These are phyloP conservation scores for Davidsoniella virescens DNA, from an alignment of 2,329 filamentous ascomycete species.

Conservation along the genomic window DNA sequence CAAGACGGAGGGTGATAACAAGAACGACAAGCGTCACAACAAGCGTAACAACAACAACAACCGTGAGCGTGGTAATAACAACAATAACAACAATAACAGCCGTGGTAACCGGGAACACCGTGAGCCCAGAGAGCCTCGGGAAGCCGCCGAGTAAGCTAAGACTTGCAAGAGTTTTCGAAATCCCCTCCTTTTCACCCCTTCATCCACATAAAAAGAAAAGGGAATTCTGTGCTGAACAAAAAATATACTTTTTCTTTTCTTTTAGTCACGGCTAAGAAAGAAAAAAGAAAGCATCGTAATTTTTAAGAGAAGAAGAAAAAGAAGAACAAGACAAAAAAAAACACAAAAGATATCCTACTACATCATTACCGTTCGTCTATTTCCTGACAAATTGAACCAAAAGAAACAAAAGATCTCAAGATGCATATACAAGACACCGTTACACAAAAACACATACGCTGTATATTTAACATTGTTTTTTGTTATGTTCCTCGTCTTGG, in stretches of 20 bases:
- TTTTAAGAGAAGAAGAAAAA: constrained; percentile 1
- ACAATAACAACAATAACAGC: constrained; percentile 32
- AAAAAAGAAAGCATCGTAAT: constrained; percentile 12
- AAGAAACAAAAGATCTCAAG: background rate
- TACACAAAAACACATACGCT: background rate
- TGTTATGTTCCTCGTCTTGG: background rate
- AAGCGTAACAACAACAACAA: constrained; percentile 26
- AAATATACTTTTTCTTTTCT: background rate
- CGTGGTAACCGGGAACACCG: constrained; percentile 24
- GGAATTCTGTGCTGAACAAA: background rate
- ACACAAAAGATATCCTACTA: background rate
- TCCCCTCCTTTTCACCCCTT: too few species aligned
- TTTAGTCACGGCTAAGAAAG: background rate
- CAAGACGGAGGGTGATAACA: constrained; percentile 27
- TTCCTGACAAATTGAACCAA: background rate
- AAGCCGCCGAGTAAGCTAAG: constrained; percentile 21
- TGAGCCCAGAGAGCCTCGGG: constrained; percentile 12
- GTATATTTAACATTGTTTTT: background rate
- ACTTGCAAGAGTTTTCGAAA: background rate
- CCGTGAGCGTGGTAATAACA: constrained; percentile 28
- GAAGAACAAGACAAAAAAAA: background rate
- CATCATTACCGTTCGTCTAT: too few species aligned
- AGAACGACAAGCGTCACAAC: constrained; percentile 30
- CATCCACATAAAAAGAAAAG: background rate
- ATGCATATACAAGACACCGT: background rate